These are phyloP conservation scores for Pleurotus tuoliensis DNA, from an alignment of 768 basidiomycete genomes.

Conservation along the genomic window DNA sequence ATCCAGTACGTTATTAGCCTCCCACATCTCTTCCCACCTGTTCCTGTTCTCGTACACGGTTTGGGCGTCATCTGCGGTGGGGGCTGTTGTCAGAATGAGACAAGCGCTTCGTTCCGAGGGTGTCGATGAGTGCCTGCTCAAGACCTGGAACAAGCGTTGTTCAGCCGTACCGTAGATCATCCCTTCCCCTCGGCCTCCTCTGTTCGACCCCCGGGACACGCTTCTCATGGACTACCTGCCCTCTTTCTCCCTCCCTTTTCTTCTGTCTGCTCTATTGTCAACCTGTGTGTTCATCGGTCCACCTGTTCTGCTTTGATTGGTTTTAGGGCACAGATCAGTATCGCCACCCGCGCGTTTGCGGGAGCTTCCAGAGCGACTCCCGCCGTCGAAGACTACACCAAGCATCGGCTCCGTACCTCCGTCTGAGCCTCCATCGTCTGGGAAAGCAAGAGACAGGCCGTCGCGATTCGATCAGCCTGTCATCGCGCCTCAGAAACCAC, in stretches of 20 bases:
- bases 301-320: constrained; percentile 30
- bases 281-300: constrained; percentile 28
- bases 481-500: background rate
- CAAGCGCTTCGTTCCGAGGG: constrained; percentile 17
- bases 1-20: constrained; percentile 63
- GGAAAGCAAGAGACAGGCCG: constrained; percentile 2
- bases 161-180: background rate
- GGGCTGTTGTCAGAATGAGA: constrained; percentile 9
- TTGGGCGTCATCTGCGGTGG: constrained; percentile 22
- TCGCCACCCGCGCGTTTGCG: constrained; percentile 31
- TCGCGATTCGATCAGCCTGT: constrained; percentile 6
- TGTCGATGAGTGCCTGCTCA: constrained; percentile 16
- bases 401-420: background rate
- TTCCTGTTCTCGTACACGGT: constrained; percentile 29
- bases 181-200: constrained; percentile 21
- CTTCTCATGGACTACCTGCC: constrained; percentile 34
- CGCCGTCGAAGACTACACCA: background rate
- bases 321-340: constrained; percentile 41
- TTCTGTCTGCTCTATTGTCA: constrained; percentile 27
- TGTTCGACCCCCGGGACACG: constrained; percentile 31
- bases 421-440: background rate
- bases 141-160: constrained; percentile 2
- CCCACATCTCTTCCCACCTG: constrained; percentile 30
- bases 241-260: constrained; percentile 28
- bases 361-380: constrained; percentile 14